Evolutionary conservation across 1,139 yeast genomes (phyloP), one percentile per base, ranked within the genome.

Genomic region (Candida sp.): DNA sequence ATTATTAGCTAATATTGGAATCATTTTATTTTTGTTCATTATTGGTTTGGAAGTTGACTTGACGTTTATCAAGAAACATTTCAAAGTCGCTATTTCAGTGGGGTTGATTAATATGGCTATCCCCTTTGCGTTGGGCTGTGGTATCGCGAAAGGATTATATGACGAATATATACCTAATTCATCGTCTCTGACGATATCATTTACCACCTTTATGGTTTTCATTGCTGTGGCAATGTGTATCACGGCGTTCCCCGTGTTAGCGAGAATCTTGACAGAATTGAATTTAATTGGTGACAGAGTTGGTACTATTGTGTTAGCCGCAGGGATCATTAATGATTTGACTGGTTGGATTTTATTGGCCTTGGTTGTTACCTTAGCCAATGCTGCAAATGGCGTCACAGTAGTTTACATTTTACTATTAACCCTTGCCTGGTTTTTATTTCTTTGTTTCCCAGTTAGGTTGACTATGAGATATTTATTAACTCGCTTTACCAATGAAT

Each of bases 321-420:
- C 95, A 2, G 95, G 95, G 41, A 84, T 86, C 45, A 76, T 82
- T 38, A 87, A 87, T 57, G 95, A 87, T 58, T 76, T 87, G 52
- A 61, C 84, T n/a, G 95, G 95, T 3, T 87, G 95, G 95, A 79
- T 86, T 45, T 66, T 87, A 43, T 73, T 87, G 49, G 95, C 95
- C 0, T 69, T 87, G 48, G 80, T 84, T 42, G 84, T 87, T 40
- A 85, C 91, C 11, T 69, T 87, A 48, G 90, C 91, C 6, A 86
- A 84, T 58, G 72, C 91, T 1, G 76, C 81, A n/a, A 74, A 78
- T 38, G 84, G 87, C 0, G 78, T 84, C 36, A 78, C 77, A 47
- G 83, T 90, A 0, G 78, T 84, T 4, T 87, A 84, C 60, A 84
- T 86, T 44, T 66, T 86, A 36, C 66, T 87, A 11, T 75, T 84